These are phyloP conservation scores for Aspergillus ostianus DNA, from an alignment of 495 filamentous ascomycete species.

Conservation along the genomic window DNA sequence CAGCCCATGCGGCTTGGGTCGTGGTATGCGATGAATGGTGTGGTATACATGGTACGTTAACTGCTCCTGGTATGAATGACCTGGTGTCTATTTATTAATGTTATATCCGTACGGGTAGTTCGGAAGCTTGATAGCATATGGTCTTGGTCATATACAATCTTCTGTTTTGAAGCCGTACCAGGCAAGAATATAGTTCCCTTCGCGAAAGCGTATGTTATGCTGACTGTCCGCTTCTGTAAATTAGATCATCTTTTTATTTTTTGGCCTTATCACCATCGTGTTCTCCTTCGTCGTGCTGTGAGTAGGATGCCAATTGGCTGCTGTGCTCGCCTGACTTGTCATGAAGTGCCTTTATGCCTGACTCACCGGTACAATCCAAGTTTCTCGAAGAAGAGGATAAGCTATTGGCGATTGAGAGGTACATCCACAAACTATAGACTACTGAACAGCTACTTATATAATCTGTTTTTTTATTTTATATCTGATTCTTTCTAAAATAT, in stretches of 20 bases:
- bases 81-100: background rate
- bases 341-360: constrained; percentile 52
- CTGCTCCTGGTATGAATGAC: background rate
- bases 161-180: constrained; percentile 55
- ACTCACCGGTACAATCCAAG: constrained; percentile 58
- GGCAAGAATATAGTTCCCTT: constrained; percentile 17
- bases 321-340: constrained; percentile 3
- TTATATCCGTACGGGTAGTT: constrained; percentile 22
- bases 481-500: too few species aligned
- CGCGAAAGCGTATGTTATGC: background rate
- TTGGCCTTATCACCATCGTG: constrained; percentile 51
- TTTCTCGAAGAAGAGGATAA: constrained; percentile 60
- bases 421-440: background rate
- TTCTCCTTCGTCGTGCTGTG: constrained; percentile 46
- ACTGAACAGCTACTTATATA: background rate
- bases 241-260: constrained; percentile 56
- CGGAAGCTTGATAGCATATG: constrained; percentile 54
- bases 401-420: constrained; percentile 58
- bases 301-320: constrained; percentile 5
- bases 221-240: background rate
- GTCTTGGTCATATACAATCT: constrained; percentile 58
- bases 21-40: constrained; percentile 62
- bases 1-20: constrained; percentile 57
- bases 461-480: too few species aligned
- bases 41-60: constrained; percentile 49